Conservation (phyloP, 2,329 filamentous ascomycete species). For the Delphinella strobiligena region DNA sequence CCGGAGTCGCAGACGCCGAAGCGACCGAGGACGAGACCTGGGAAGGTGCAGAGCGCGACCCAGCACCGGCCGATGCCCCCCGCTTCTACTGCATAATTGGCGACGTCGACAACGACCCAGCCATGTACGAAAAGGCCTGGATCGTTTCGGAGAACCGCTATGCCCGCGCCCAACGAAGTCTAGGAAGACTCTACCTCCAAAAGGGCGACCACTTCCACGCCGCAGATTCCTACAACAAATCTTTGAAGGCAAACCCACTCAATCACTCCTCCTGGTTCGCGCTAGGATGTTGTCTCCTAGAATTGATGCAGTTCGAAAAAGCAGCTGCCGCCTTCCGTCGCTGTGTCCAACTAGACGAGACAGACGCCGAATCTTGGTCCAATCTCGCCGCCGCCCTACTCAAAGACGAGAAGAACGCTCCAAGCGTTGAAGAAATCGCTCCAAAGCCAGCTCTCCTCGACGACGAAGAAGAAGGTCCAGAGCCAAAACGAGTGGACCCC, state of each 20-base stretch:
- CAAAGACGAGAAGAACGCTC: slow-evolving; percentile 11
- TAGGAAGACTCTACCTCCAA: slow-evolving; percentile 67
- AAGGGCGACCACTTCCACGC: slow-evolving; percentile 56
- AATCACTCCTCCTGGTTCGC: slow-evolving; percentile 82
- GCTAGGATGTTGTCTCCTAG: slow-evolving; percentile 75
- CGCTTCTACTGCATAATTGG: slow-evolving; percentile 87
- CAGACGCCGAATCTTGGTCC: slow-evolving; percentile 86
- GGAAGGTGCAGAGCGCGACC: slow-evolving; percentile 58
- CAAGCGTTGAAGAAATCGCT: slow-evolving; percentile 6
- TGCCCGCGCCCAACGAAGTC: slow-evolving; percentile 73
- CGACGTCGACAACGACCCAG: slow-evolving; percentile 65
- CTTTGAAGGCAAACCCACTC: slow-evolving; percentile 66
- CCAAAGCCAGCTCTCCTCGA: slow-evolving; percentile 8
- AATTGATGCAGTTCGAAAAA: slow-evolving; percentile 62
- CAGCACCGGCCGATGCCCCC: slow-evolving; percentile 69
- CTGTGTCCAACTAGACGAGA: slow-evolving; percentile 73
- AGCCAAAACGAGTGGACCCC: slow-evolving; percentile 24
- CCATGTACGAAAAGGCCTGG: slow-evolving; percentile 79
- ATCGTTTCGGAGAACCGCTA: slow-evolving; percentile 69
- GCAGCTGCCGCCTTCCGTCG: slow-evolving; percentile 76
- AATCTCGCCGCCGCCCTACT: slow-evolving; percentile 81
- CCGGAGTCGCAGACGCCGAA: slow-evolving; percentile 23
- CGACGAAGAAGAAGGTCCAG: slow-evolving; percentile 23
- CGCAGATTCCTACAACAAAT: slow-evolving; percentile 64
- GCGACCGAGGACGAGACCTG: slow-evolving; percentile 31